Evolutionary conservation across 495 filamentous ascomycete genomes (phyloP).

Genomic region (Neurospora sp.): DNA sequence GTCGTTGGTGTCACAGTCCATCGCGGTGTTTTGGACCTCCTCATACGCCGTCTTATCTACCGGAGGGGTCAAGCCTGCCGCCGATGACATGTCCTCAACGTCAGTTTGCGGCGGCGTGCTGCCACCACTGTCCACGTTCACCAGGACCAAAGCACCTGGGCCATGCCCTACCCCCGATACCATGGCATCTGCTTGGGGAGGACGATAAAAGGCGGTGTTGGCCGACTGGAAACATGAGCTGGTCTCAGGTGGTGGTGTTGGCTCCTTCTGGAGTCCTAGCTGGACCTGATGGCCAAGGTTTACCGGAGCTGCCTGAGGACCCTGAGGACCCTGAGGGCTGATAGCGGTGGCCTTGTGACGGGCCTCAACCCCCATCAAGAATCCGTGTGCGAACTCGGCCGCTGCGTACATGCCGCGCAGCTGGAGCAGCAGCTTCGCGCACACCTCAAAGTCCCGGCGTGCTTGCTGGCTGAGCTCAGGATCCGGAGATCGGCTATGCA

Average conservation of each 20-base stretch:
- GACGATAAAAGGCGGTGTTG: neutral
- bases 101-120: neutral
- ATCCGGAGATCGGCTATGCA: conserved; percentile 75
- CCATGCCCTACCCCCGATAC: neutral
- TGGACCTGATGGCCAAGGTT: neutral
- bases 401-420: conserved; percentile 78
- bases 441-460: conserved; percentile 68
- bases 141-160: neutral
- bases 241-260: neutral
- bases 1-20: neutral
- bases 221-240: neutral
- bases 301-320: neutral
- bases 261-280: neutral
- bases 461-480: conserved; percentile 55
- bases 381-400: conserved; percentile 75
- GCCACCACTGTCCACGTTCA: neutral
- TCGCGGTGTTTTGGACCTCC: neutral
- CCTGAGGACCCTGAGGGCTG: neutral
- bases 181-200: neutral
- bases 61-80: neutral
- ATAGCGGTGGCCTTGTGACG: neutral
- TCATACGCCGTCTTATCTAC: neutral
- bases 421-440: conserved; percentile 73
- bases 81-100: neutral
- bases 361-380: conserved; percentile 56